Percentiles rank a stretch among this genome's conserved stretches.
These are phyloP conservation scores for Collybia sordida DNA, from an alignment of 768 basidiomycete species.

Conservation along the genomic window DNA sequence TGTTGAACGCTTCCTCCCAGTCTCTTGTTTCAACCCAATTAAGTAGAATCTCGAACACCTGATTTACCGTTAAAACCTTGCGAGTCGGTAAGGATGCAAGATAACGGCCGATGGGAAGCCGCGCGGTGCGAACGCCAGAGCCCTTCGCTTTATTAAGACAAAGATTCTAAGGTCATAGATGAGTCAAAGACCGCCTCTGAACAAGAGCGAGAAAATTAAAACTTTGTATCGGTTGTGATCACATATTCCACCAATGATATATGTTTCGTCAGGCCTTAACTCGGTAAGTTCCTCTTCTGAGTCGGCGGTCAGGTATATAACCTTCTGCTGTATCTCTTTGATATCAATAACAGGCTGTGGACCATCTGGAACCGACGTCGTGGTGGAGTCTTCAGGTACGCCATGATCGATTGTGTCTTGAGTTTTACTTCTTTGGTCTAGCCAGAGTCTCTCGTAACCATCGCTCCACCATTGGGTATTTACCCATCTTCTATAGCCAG, in stretches of 20 bases:
- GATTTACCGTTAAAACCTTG: constrained; percentile 97
- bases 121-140: constrained; percentile 78
- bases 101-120: constrained; percentile 93
- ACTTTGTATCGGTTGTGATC: constrained; percentile 98
- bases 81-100: constrained; percentile 81
- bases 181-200: constrained; percentile 2
- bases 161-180: constrained; percentile 57
- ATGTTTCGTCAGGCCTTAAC: constrained; percentile 80
- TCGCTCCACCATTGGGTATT: constrained; percentile 83
- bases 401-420: background rate
- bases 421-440: constrained; percentile 7
- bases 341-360: background rate
- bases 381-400: too few species aligned
- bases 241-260: constrained; percentile 93
- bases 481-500: constrained; percentile 77
- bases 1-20: constrained; percentile 85
- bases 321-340: constrained; percentile 37
- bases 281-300: constrained; percentile 83
- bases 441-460: constrained; percentile 72
- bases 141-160: constrained; percentile 83
- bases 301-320: constrained; percentile 96
- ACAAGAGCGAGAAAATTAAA: constrained; percentile 8
- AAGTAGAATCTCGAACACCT: constrained; percentile 90
- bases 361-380: background rate
- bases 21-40: constrained; percentile 83